Evolutionary conservation across 1,284 basidiomycete species (phyloP), one percentile per base, ranked within the genome.

Genomic region (Ceratobasidium sp.): DNA sequence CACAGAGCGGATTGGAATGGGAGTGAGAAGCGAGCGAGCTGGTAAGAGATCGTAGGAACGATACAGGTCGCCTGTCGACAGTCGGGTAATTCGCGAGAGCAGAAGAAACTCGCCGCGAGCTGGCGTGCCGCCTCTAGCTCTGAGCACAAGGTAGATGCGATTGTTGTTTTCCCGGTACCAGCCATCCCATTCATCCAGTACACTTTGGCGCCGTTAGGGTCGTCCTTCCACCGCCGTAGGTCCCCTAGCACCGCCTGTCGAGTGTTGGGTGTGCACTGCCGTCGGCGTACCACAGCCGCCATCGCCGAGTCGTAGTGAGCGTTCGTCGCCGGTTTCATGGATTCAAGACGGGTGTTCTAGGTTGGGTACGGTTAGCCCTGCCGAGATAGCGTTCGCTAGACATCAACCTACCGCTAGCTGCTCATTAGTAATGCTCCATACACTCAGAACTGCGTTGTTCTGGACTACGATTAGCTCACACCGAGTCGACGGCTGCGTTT

Each of bases 131-230:
- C 37, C 19, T 63, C 34, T 27, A 71, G 72, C 2, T 71, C 37
- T 2, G 76, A 51, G 24, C 78, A 77, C 2, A 80, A 62, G 2
- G 79, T 79, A 61, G 74, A 58, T 22, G 79, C 78, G 39, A 80
- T 78, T 9, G 78, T 78, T 8, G 79, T 75, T 61, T 79, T 79
- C n/a, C n/a, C n/a, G n/a, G n/a, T n/a, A n/a, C n/a, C n/a, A n/a
- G n/a, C n/a, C n/a, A n/a, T n/a, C n/a, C 79, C 79, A 72, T 77
- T 72, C n/a, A 79, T 73, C 78, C 79, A 79, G 59, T 75, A 79
- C n/a, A 79, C 62, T 24, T 65, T 64, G 4, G 71, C 66, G 13
- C 37, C 63, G 14, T 48, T 41, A 5, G 69, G 31, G 61, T 65
- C 58, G 16, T 39, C 14, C 39, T 43, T 46, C 78, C 77, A 79